A percentile compares a stretch with the other conserved stretches of the same genome.
phyloP scores from a whole-genome alignment of 495 filamentous ascomycete species.

The Immersiella caudata region DNA sequence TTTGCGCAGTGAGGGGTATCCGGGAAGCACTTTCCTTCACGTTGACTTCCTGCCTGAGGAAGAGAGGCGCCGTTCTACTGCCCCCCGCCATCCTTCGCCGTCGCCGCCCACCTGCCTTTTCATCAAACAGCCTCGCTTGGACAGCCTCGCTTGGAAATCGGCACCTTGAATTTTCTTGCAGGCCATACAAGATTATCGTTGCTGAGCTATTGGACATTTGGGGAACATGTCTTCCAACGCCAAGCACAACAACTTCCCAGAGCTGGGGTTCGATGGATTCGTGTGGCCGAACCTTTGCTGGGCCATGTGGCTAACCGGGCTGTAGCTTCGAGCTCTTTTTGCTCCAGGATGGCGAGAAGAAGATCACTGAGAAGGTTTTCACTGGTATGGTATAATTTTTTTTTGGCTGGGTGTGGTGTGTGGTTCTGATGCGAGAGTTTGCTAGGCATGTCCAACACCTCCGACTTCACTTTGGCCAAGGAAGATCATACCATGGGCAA shows the following conservation, averaged over 20 bases:
- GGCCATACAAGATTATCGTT: background rate
- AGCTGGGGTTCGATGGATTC: constrained; percentile 15
- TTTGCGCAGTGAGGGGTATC: too few relatives aligned
- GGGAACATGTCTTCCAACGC: constrained; percentile 6
- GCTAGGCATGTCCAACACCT: constrained; percentile 77
- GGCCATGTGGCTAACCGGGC: constrained; percentile 24
- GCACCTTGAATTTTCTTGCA: background rate
- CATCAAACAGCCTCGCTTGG: too few relatives aligned
- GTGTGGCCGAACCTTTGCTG: background rate
- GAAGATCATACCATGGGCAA: constrained; percentile 98
- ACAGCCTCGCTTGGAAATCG: too few relatives aligned
- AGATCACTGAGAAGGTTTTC: constrained; percentile 81
- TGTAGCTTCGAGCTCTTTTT: constrained; percentile 88
- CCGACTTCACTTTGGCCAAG: constrained; percentile 92
- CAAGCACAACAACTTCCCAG: constrained; percentile 28
- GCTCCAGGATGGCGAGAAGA: constrained; percentile 84
- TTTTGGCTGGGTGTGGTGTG: background rate
- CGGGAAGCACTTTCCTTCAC: too few relatives aligned
- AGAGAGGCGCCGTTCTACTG: background rate
- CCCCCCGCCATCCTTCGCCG: constrained; percentile 29
- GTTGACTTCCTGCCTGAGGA: too few relatives aligned
- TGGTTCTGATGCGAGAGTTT: background rate
- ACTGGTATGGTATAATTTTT: constrained; percentile 63
- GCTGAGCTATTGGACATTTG: background rate
- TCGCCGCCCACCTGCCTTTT: too few relatives aligned